Conservation (phyloP, 2,329 filamentous ascomycete genomes). For the Alternaria arbusti region DNA sequence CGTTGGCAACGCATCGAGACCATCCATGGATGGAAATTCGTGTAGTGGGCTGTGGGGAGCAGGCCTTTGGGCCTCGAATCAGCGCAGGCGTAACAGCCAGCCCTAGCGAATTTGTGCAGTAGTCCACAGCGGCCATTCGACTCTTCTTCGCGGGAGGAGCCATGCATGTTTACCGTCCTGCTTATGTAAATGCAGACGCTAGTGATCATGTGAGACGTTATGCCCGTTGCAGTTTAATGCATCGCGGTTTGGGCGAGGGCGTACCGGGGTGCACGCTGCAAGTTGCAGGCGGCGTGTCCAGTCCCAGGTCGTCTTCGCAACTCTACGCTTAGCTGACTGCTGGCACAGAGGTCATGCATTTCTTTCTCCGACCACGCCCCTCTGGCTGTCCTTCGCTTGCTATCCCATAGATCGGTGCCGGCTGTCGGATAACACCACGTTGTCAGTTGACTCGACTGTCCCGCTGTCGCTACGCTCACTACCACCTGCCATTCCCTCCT, state of each 20-base stretch:
- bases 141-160: constrained; percentile 43
- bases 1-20: constrained; percentile 44
- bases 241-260: constrained; percentile 16
- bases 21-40: constrained; percentile 3
- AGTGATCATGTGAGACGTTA: constrained; percentile 36
- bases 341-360: constrained; percentile 43
- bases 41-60: constrained; percentile 28
- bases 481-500: constrained; percentile 31
- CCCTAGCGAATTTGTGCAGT: constrained; percentile 28
- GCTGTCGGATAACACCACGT: constrained; percentile 34
- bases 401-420: constrained; percentile 26
- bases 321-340: constrained; percentile 47
- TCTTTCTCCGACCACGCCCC: constrained; percentile 40
- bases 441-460: constrained; percentile 26
- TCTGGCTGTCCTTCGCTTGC: constrained; percentile 31
- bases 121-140: constrained; percentile 38
- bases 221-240: constrained; percentile 16
- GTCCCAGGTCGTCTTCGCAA: constrained; percentile 32
- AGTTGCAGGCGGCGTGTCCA: constrained; percentile 42
- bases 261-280: constrained; percentile 25
- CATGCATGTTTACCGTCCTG: constrained; percentile 25
- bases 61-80: constrained; percentile 36
- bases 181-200: constrained; percentile 1
- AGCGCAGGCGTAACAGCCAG: constrained; percentile 22
- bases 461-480: constrained; percentile 30